These are phyloP conservation scores for Fragaria vesca DNA, from an alignment of 306 rosid species.

Conservation along the genomic window DNA sequence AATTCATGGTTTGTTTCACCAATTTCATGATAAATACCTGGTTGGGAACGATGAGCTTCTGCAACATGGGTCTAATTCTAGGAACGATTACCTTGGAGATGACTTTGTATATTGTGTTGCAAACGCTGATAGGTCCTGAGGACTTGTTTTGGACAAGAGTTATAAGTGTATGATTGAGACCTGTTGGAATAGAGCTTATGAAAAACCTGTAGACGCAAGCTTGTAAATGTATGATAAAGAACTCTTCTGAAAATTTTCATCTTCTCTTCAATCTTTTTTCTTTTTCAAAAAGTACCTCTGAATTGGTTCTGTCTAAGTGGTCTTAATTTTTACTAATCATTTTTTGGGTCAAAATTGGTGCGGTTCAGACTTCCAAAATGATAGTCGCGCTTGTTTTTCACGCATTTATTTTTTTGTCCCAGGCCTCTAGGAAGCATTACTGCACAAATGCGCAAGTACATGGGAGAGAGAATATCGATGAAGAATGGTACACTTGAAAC, in stretches of 20 bases:
- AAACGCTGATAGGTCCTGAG: too few relatives aligned
- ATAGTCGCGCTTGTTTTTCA: conserved; percentile 3
- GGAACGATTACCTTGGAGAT: too few relatives aligned
- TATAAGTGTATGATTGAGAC: too few relatives aligned
- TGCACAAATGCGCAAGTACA: conserved; percentile 72
- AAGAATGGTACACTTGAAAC: conserved; percentile 63
- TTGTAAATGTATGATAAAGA: too few relatives aligned
- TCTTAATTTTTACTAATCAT: background rate
- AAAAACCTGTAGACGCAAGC: background rate
- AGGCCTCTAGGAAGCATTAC: conserved; percentile 91
- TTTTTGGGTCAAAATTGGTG: background rate
- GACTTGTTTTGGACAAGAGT: too few relatives aligned
- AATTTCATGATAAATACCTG: background rate
- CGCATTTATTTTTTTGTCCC: conserved; percentile 9
- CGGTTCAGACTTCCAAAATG: background rate
- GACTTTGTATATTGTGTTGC: too few relatives aligned
- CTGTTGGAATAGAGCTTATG: too few relatives aligned
- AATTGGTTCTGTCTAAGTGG: background rate
- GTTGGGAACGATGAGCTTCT: too few relatives aligned
- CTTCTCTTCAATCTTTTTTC: too few relatives aligned
- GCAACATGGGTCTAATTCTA: too few relatives aligned
- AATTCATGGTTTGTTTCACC: background rate
- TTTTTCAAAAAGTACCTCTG: background rate
- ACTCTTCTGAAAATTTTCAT: background rate
- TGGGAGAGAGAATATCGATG: conserved; percentile 66